Evolutionary conservation across 768 basidiomycete species (phyloP).

Genomic region (Tubosaeta sp.): DNA sequence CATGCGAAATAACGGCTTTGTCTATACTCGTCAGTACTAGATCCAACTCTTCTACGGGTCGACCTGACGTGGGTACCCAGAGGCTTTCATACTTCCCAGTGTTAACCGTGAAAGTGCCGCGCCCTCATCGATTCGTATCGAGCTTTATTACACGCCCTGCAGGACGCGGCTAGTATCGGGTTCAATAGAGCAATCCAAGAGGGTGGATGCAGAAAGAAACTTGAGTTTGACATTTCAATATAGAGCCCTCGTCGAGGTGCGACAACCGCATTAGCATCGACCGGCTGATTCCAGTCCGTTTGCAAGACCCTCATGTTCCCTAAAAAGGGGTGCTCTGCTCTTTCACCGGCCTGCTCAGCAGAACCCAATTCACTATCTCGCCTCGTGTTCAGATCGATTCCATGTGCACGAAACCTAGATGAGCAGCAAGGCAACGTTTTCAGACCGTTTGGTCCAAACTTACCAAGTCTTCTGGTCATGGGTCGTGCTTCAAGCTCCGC

Average conservation of each 20-base stretch:
- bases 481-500: background rate
- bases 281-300: background rate
- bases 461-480: background rate
- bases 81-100: too few species aligned
- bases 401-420: slow-evolving; percentile 1
- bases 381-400: slow-evolving; percentile 9
- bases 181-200: background rate
- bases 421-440: background rate
- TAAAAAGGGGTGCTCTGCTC: background rate
- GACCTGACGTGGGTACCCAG: slow-evolving; percentile 5
- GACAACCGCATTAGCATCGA: background rate
- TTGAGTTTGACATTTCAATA: slow-evolving; percentile 6
- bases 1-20: slow-evolving; percentile 2
- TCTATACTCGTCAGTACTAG: background rate
- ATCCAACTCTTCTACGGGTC: background rate
- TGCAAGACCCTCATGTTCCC: background rate
- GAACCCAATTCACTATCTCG: slow-evolving; percentile 11
- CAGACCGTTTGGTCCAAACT: background rate
- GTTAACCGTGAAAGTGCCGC: too few species aligned
- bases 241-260: background rate
- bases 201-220: background rate
- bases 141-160: background rate
- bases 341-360: background rate
- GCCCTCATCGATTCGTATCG: background rate
- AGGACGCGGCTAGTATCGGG: background rate